Base-by-base conservation (phyloP, 2,329 filamentous ascomycete species). In the Thielaviopsis populi region DNA sequence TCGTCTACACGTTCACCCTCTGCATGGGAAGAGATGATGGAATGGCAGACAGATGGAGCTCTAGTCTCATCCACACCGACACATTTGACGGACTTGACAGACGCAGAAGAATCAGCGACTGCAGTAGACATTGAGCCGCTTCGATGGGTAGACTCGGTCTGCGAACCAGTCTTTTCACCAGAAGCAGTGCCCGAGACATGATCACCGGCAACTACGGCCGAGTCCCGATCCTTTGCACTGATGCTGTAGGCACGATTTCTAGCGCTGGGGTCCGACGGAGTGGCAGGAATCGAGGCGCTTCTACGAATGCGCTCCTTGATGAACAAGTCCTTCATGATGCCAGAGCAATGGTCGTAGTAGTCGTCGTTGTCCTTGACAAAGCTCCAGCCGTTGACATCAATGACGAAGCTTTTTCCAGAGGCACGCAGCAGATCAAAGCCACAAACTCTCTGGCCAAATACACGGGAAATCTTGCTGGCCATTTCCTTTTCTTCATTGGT, bases 311-410 rank as follows among this genome's bases (percentile, higher is more conserved):
- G 89, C 73, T 96, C 92, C 68, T 84, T 84, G 68, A 95, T 79
- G 69, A 99, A 97, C 72, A 95, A 89, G 6, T 94, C 86, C 71
- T 86, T 89, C 61, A 99, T 77, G 59, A 97, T 96, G 66, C 79
- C 85, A 24, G 94, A 85, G 69, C 87, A 94, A 70, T 90, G 89
- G 70, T 97, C 89, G 73, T 99, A 99, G 74, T 99, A 99, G 66
- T 95, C 91, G 67, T 96, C 92, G 70, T 99, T 99, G 73, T 99
- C 95, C 73, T 99, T 99, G 73, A 99, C 94, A 70, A 99, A 99
- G 72, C 92, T 97, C 95, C 95, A 99, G 13, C 94, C 94, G 73
- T 99, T 99, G 69, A 99, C 94, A 70, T 99, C 94, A 69, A 99
- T 99, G 59, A 99, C 94, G 74, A 90, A 99, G 72, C 92, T 97